These are phyloP conservation scores for Azolla pinnata DNA, from an alignment of 75 land plant species.

Conservation along the genomic window DNA sequence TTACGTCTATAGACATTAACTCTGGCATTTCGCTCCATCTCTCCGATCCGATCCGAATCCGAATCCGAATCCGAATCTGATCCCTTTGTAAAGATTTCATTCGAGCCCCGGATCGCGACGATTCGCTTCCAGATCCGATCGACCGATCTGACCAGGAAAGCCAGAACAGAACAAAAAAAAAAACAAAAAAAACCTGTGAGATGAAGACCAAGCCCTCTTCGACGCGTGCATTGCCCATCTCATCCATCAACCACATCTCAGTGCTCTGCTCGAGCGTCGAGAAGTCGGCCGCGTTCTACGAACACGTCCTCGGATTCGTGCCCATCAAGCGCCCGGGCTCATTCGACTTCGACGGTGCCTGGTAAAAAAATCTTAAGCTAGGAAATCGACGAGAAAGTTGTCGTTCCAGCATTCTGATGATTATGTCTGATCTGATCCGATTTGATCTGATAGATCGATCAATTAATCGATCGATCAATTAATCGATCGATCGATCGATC, in stretches of 20 bases:
- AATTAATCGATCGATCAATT: background rate
- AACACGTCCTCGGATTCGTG: conserved; percentile 57
- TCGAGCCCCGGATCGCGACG: too few relatives aligned
- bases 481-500: background rate
- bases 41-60: too few relatives aligned
- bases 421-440: background rate
- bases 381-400: background rate
- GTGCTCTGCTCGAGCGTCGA: conserved; percentile 41
- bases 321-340: conserved; percentile 43
- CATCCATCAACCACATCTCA: conserved; percentile 66
- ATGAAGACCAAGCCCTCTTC: too few relatives aligned
- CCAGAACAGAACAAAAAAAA: too few relatives aligned
- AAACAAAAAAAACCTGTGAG: too few relatives aligned
- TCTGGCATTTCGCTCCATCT: too few relatives aligned
- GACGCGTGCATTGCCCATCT: conserved; percentile 32
- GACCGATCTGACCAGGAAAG: too few relatives aligned
- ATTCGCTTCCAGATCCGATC: too few relatives aligned
- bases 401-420: background rate
- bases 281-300: conserved; percentile 46
- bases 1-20: too few relatives aligned
- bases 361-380: conserved; percentile 13
- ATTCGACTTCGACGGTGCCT: conserved; percentile 58
- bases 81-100: too few relatives aligned
- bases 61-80: too few relatives aligned
- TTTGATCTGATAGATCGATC: too few relatives aligned